Evolutionary conservation across 345 rosid genomes (phyloP).

Genomic region (Cardamine resedifolia): DNA sequence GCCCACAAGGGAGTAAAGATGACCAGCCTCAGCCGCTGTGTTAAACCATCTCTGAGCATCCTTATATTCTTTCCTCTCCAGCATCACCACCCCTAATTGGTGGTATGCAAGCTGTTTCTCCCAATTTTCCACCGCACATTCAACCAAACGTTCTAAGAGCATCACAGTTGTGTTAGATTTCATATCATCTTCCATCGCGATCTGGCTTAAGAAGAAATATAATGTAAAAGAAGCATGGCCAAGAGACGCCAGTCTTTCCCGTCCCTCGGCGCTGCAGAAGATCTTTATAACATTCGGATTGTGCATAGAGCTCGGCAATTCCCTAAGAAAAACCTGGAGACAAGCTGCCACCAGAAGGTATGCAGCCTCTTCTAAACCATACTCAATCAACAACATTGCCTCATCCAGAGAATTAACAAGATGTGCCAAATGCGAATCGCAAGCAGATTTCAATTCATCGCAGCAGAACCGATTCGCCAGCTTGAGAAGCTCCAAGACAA

Average conservation of each 20-base stretch:
- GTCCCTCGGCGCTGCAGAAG: constrained; percentile 63
- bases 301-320: constrained; percentile 69
- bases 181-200: constrained; percentile 78
- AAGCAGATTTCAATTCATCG: constrained; percentile 73
- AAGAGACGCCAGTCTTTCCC: constrained; percentile 56
- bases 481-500: constrained; percentile 74
- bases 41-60: constrained; percentile 88
- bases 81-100: constrained; percentile 85
- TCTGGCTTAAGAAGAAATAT: constrained; percentile 78
- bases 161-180: constrained; percentile 84
- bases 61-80: constrained; percentile 81
- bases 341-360: constrained; percentile 84
- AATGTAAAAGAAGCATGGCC: constrained; percentile 84
- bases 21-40: constrained; percentile 68
- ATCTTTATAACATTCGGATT: constrained; percentile 58
- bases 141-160: constrained; percentile 79
- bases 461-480: constrained; percentile 86
- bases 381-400: constrained; percentile 67
- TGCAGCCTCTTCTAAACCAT: constrained; percentile 77
- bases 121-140: constrained; percentile 69
- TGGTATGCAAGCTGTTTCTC: constrained; percentile 85
- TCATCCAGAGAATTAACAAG: constrained; percentile 58
- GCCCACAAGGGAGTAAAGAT: constrained; percentile 68
- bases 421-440: constrained; percentile 70
- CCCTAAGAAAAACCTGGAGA: constrained; percentile 80